Percentiles rank a stretch among this genome's conserved stretches.
Conservation (phyloP, 345 rosid genomes). For the Arabidopsis thaliana region DNA sequence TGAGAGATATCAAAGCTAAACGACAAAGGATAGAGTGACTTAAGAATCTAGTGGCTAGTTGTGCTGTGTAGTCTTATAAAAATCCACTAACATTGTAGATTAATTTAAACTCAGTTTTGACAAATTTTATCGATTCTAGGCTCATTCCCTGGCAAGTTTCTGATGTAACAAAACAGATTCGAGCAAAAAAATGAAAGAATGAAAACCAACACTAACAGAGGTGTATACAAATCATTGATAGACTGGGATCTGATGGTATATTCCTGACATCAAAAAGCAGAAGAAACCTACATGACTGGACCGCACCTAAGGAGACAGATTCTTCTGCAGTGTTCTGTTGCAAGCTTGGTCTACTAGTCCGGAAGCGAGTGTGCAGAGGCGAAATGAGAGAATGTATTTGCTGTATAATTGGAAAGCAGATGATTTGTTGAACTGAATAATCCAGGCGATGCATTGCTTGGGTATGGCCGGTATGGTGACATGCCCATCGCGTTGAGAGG, state of each 20-base stretch:
- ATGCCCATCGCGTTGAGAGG: constrained; percentile 59
- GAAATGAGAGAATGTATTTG: constrained; percentile 66
- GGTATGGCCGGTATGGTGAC: constrained; percentile 58
- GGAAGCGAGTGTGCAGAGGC: constrained; percentile 80
- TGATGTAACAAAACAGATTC: neutral
- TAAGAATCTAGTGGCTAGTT: neutral
- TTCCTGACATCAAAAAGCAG: neutral
- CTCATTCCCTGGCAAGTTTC: constrained; percentile 7
- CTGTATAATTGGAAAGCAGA: constrained; percentile 63
- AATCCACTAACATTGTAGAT: constrained; percentile 9
- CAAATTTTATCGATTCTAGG: neutral
- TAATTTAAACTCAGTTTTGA: constrained; percentile 10
- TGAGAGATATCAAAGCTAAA: constrained; percentile 70
- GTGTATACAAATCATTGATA: constrained; percentile 19
- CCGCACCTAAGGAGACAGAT: constrained; percentile 2
- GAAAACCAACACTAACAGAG: constrained; percentile 20
- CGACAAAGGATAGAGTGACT: constrained; percentile 56
- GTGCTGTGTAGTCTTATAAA: constrained; percentile 11
- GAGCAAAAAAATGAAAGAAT: neutral
- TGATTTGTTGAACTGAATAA: constrained; percentile 52
- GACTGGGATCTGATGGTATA: neutral
- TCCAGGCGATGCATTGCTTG: constrained; percentile 64
- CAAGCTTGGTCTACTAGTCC: constrained; percentile 45
- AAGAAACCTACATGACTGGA: neutral
- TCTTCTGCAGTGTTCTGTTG: constrained; percentile 6